phyloP scores from a whole-genome alignment of 2,329 filamentous ascomycete species.

The Xylariomycetidae sp. region DNA sequence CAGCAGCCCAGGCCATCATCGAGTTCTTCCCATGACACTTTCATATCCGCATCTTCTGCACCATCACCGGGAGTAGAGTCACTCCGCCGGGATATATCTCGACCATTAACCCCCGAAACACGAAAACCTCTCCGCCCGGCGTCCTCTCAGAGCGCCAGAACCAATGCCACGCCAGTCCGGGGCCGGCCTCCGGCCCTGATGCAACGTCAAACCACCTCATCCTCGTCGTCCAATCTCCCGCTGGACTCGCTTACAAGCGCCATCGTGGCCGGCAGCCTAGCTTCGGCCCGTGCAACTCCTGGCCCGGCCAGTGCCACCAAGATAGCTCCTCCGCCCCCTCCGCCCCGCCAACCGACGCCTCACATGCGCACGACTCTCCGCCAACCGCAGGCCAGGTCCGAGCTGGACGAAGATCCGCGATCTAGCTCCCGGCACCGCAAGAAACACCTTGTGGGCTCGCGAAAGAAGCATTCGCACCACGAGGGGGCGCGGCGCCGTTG shows the following conservation, averaged over 20 bases:
- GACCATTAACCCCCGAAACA: conserved; percentile 12
- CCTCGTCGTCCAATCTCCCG: conserved; percentile 37
- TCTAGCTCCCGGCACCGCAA: conserved; percentile 39
- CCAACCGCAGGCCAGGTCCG: conserved; percentile 43
- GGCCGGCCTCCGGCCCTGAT: conserved; percentile 8
- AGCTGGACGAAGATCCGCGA: conserved; percentile 50
- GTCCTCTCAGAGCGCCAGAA: conserved; percentile 10
- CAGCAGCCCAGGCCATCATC: conserved; percentile 28
- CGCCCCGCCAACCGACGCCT: conserved; percentile 40
- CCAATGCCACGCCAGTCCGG: conserved; percentile 3
- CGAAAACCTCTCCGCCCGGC: conserved; percentile 12
- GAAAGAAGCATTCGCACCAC: conserved; percentile 68
- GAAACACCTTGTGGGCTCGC: conserved; percentile 43
- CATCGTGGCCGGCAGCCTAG: conserved; percentile 70
- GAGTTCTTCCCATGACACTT: conserved; percentile 41
- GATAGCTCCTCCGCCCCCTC: conserved; percentile 37
- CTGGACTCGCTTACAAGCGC: conserved; percentile 66
- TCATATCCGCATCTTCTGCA: conserved; percentile 36
- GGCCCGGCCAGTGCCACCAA: conserved; percentile 28
- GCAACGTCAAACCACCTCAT: conserved; percentile 17
- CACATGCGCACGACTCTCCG: conserved; percentile 65
- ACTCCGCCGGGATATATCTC: conserved; percentile 17
- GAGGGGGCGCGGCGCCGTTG: conserved; percentile 72
- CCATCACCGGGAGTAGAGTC: conserved; percentile 27
- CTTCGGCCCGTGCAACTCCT: conserved; percentile 50